Conservation (phyloP, 2,329 filamentous ascomycete genomes). For the Leptodontidium sp. region DNA sequence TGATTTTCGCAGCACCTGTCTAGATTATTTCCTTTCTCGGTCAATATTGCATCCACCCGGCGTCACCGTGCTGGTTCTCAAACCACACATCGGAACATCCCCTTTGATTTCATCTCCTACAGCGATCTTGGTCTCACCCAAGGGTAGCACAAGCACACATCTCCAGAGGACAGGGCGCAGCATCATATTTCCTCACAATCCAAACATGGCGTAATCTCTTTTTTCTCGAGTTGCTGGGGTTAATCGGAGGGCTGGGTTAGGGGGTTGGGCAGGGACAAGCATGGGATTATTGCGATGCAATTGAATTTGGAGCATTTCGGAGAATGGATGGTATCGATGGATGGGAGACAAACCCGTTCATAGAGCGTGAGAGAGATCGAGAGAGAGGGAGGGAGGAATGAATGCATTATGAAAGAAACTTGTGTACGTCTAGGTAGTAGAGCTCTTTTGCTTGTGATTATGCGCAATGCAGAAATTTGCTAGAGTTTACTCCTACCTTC, state of each 20-base stretch:
- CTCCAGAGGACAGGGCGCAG: neutral
- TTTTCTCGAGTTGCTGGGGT: neutral
- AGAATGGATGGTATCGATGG: neutral
- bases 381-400: neutral
- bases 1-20: neutral
- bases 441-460: neutral
- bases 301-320: conserved; percentile 9
- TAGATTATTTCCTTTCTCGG: neutral
- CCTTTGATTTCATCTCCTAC: neutral
- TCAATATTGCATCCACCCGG: conserved; percentile 7
- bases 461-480: neutral
- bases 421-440: conserved; percentile 2
- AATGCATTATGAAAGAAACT: conserved; percentile 24
- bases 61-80: neutral
- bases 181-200: neutral
- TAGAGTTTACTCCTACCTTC: neutral
- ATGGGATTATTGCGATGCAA: neutral
- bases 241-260: conserved; percentile 1
- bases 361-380: neutral
- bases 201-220: neutral
- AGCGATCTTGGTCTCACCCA: neutral
- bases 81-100: conserved; percentile 1
- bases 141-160: neutral
- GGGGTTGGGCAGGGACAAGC: neutral
- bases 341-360: conserved; percentile 6